Evolutionary conservation across 768 basidiomycete species (phyloP).

Genomic region (Megacollybia marginata): DNA sequence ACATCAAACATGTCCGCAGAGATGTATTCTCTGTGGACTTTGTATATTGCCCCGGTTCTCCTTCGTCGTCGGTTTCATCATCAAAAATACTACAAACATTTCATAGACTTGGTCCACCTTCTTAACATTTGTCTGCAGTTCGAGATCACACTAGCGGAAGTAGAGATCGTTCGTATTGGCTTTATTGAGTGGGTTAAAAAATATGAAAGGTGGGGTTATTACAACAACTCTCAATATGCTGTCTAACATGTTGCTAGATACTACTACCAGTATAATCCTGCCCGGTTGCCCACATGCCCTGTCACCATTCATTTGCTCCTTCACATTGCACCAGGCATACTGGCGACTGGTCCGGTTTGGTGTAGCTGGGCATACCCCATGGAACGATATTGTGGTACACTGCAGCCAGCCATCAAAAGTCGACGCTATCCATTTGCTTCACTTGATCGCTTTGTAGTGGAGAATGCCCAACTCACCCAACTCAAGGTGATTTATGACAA

Average conservation of each 20-base stretch:
- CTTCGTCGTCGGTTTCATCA: conserved; percentile 15
- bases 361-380: no score
- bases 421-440: conserved; percentile 9
- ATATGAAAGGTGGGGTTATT: conserved; percentile 25
- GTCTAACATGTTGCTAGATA: conserved; percentile 2
- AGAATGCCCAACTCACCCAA: no score
- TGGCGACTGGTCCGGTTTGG: conserved; percentile 12
- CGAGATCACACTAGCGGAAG: conserved; percentile 8
- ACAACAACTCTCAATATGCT: no score
- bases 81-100: conserved; percentile 21
- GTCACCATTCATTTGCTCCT: no score
- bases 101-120: conserved; percentile 23
- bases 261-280: conserved; percentile 12
- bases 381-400: conserved; percentile 15
- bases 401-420: conserved; percentile 8
- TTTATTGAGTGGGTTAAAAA: conserved; percentile 18
- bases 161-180: conserved; percentile 11
- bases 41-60: no score
- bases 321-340: conserved; percentile 12
- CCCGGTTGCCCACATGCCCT: conserved; percentile 5
- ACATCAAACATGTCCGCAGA: conserved; percentile 24
- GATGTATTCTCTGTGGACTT: conserved; percentile 19
- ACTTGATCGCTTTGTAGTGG: conserved; percentile 5
- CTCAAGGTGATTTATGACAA: no score
- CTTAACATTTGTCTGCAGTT: no score